Evolutionary conservation across 2,329 filamentous ascomycete species (phyloP).

Genomic region (Fusarium hostae): DNA sequence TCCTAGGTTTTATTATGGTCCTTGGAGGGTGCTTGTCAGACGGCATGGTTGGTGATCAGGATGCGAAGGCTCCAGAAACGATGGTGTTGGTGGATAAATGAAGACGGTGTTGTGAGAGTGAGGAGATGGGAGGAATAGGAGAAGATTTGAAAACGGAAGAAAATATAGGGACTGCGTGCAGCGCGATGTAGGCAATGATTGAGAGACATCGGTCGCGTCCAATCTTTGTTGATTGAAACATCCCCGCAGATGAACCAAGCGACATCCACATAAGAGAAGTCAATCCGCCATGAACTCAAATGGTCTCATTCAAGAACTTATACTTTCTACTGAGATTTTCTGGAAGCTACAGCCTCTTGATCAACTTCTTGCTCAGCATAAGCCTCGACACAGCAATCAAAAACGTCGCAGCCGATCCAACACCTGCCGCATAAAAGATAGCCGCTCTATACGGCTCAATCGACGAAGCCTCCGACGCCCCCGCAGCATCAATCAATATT

Average conservation of each 20-base stretch:
- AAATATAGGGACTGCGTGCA: neutral
- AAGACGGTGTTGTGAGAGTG: neutral
- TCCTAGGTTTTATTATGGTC: neutral
- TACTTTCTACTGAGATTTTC: no score
- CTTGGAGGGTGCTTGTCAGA: neutral
- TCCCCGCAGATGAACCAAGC: accelerated
- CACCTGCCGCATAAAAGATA: conserved; percentile 6
- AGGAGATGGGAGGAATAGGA: neutral
- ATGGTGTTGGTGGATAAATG: neutral
- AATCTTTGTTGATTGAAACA: neutral
- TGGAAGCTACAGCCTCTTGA: no score
- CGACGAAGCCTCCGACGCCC: neutral
- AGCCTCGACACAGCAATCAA: neutral
- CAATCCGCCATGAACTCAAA: accelerated
- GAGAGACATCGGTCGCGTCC: neutral
- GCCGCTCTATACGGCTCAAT: conserved; percentile 3
- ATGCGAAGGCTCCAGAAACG: neutral
- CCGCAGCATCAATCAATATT: neutral
- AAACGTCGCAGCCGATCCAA: neutral
- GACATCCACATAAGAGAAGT: accelerated
- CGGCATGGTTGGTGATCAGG: neutral
- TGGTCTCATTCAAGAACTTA: accelerated
- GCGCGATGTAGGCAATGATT: neutral
- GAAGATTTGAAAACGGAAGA: neutral
- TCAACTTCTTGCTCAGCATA: neutral